Conservation (phyloP, 1,284 basidiomycete species). For the Ustilago lituana region DNA sequence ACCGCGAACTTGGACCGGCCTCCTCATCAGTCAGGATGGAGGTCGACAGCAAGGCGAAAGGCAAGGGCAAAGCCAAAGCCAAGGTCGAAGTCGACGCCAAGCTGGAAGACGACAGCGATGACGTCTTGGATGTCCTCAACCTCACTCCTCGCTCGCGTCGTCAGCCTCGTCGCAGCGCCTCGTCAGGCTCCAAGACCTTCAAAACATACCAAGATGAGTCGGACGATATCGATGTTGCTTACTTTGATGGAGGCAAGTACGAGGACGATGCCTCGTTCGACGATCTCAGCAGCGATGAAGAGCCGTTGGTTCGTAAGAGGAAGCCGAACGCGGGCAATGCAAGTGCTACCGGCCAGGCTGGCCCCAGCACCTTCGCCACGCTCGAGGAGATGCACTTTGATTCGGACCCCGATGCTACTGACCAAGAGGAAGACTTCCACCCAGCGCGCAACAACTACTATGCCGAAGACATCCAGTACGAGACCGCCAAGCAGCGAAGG, state of each 20-base stretch:
- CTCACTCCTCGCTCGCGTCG: constrained; percentile 33
- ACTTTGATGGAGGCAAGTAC: background rate
- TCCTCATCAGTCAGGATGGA: constrained; percentile 4
- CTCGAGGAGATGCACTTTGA: constrained; percentile 19
- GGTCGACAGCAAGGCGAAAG: constrained; percentile 11
- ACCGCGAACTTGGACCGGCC: constrained; percentile 14
- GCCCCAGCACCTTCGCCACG: constrained; percentile 24
- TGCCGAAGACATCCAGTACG: constrained; percentile 47
- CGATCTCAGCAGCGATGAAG: constrained; percentile 33
- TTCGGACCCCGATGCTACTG: constrained; percentile 21
- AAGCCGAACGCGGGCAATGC: background rate
- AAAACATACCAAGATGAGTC: constrained; percentile 7
- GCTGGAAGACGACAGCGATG: constrained; percentile 31
- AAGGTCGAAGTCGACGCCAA: constrained; percentile 1
- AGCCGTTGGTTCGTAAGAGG: constrained; percentile 16
- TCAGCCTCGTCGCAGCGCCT: constrained; percentile 33
- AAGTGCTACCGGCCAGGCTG: constrained; percentile 12
- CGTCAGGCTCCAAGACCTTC: constrained; percentile 11
- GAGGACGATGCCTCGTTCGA: constrained; percentile 15
- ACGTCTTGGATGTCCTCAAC: constrained; percentile 18
- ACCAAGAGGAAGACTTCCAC: constrained; percentile 29
- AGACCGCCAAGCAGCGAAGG: constrained; percentile 57
- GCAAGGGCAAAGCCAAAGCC: constrained; percentile 26
- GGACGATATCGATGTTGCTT: constrained; percentile 14
- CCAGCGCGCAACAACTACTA: constrained; percentile 34